Conservation (phyloP, 2,329 filamentous ascomycete genomes). For the Penicillium sp. region DNA sequence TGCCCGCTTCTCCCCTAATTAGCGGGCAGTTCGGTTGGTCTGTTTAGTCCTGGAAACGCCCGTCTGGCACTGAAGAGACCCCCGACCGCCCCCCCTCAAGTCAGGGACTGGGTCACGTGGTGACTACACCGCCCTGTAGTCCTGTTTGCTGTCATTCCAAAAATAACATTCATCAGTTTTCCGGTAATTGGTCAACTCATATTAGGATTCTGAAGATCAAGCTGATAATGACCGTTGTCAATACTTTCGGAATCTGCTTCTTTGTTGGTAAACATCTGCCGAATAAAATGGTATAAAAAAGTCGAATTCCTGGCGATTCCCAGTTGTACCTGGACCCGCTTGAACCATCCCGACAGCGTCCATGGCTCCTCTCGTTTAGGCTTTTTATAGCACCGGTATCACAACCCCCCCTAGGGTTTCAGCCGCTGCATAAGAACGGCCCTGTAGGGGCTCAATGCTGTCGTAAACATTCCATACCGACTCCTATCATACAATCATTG, state of each 20-base stretch:
- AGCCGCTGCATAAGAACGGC: background rate
- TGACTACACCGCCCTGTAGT: background rate
- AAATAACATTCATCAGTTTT: background rate
- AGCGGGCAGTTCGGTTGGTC: background rate
- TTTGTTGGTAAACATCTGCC: background rate
- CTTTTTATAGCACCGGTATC: constrained; percentile 5
- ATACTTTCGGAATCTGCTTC: background rate
- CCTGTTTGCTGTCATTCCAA: background rate
- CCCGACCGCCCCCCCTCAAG: background rate
- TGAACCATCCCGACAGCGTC: background rate
- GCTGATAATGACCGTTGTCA: background rate
- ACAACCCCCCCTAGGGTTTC: background rate
- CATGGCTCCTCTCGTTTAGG: constrained; percentile 2
- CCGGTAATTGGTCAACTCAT: no score
- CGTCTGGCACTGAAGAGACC: no score
- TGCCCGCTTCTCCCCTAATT: constrained; percentile 24
- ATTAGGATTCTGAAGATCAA: no score
- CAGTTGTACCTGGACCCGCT: background rate
- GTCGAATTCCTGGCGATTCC: background rate
- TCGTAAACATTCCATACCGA: no score
- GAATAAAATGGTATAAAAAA: background rate
- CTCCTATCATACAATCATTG: background rate
- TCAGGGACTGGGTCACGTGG: constrained; percentile 2
- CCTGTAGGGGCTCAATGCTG: background rate
- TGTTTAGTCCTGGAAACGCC: no score